phyloP scores from a whole-genome alignment of 192 early-diverging fungal genomes.

The Cetraspora pellucida region DNA sequence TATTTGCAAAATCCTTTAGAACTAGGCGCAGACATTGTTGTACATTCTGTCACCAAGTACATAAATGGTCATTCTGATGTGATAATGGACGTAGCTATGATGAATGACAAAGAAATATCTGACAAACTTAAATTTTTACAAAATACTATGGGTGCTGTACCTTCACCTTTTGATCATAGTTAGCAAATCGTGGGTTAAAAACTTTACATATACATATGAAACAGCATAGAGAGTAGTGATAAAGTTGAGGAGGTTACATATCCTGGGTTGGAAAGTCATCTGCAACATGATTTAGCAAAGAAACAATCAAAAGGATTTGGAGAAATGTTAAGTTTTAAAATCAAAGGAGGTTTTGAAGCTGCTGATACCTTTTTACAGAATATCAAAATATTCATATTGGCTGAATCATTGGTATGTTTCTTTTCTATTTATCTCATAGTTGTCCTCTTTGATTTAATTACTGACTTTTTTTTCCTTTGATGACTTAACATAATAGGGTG shows the following conservation, averaged over 20 bases:
- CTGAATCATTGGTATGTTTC: slow-evolving; percentile 77
- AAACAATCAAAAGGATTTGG: slow-evolving; percentile 91
- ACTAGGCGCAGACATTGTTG: slow-evolving; percentile 96
- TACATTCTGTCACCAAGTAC: slow-evolving; percentile 98
- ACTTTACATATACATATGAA: slow-evolving; percentile 95
- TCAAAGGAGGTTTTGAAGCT: slow-evolving; percentile 77
- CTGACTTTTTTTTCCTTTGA: not conserved
- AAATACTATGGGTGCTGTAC: slow-evolving; percentile 97
- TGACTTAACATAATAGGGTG: slow-evolving; percentile 53
- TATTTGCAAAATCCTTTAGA: slow-evolving; percentile 89
- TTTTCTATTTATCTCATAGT: slow-evolving; percentile 1
- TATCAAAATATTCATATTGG: slow-evolving; percentile 85
- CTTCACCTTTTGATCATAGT: slow-evolving; percentile 96
- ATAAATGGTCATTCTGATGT: slow-evolving; percentile 99
- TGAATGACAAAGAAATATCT: slow-evolving; percentile 71
- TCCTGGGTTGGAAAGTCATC: slow-evolving; percentile 89
- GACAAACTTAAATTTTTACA: slow-evolving; percentile 88
- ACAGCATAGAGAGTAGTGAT: slow-evolving; percentile 74
- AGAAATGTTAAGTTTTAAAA: slow-evolving; percentile 95
- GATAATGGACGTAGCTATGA: slow-evolving; percentile 93
- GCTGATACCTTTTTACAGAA: slow-evolving; percentile 84
- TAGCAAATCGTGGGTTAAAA: slow-evolving; percentile 94
- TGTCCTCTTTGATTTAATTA: not conserved
- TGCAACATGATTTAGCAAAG: slow-evolving; percentile 89
- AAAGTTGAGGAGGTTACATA: slow-evolving; percentile 88